Evolutionary conservation across 2,329 filamentous ascomycete species (phyloP).

Genomic region (Fusarium penzigii): DNA sequence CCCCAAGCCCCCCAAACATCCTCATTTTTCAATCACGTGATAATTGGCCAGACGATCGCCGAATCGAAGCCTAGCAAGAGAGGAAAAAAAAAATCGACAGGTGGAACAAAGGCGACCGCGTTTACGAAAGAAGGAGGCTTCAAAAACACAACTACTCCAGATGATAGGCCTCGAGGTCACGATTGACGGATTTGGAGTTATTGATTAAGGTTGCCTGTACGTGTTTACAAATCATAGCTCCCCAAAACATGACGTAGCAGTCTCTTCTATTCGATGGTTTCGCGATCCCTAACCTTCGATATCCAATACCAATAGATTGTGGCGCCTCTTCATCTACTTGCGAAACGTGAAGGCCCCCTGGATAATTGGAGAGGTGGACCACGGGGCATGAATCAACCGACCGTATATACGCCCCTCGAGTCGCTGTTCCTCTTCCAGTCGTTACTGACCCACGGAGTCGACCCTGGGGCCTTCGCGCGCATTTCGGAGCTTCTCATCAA

Average conservation of each 20-base stretch:
- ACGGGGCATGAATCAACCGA: slow-evolving; percentile 58
- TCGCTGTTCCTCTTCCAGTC: slow-evolving; percentile 83
- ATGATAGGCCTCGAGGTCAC: slow-evolving; percentile 32
- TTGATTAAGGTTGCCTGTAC: slow-evolving; percentile 34
- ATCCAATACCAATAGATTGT: slow-evolving; percentile 40
- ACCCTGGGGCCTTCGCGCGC: slow-evolving; percentile 64
- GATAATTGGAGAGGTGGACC: slow-evolving; percentile 56
- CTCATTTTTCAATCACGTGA: slow-evolving; percentile 34
- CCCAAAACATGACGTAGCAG: slow-evolving; percentile 31
- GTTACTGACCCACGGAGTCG: slow-evolving; percentile 67
- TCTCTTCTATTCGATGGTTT: slow-evolving; percentile 10
- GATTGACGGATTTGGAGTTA: slow-evolving; percentile 29
- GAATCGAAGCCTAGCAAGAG: slow-evolving; percentile 21
- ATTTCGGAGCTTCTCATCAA: slow-evolving; percentile 75
- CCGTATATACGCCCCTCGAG: slow-evolving; percentile 81
- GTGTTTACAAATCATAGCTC: slow-evolving; percentile 26
- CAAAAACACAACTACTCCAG: slow-evolving; percentile 24
- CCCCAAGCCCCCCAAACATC: slow-evolving; percentile 17
- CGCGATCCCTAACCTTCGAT: slow-evolving; percentile 24
- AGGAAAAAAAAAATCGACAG: slow-evolving; percentile 26
- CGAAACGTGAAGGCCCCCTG: slow-evolving; percentile 56
- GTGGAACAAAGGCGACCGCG: slow-evolving; percentile 15
- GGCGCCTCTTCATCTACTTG: slow-evolving; percentile 57
- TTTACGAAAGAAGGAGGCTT: slow-evolving; percentile 23
- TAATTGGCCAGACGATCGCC: slow-evolving; percentile 26